A percentile compares a stretch with the other conserved stretches of the same genome.
phyloP scores from a whole-genome alignment of 805 yeast species.

The Wickerhamia fluorescens region DNA sequence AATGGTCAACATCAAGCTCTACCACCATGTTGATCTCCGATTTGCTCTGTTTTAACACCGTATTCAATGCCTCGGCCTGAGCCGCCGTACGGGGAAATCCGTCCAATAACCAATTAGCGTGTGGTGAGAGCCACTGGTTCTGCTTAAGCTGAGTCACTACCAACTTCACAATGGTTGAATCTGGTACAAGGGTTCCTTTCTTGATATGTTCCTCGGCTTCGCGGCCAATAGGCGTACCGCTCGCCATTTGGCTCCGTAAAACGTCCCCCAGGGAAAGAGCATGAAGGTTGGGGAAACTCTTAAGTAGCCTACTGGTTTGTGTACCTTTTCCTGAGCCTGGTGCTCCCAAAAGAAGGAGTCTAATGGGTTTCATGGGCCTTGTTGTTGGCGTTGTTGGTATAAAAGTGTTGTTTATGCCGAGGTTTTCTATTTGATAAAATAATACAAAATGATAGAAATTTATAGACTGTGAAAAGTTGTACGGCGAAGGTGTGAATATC shows the following conservation, averaged over 20 bases:
- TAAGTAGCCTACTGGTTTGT: conserved; percentile 59
- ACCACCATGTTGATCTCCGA: conserved; percentile 68
- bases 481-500: too few species aligned
- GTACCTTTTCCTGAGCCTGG: conserved; percentile 98
- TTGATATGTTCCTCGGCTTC: conserved; percentile 51
- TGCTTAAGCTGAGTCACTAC: conserved; percentile 43
- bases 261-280: conserved; percentile 83
- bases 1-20: conserved; percentile 79
- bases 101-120: conserved; percentile 68
- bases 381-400: too few species aligned
- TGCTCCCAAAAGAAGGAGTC: conserved; percentile 78
- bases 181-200: conserved; percentile 70
- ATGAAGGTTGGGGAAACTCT: conserved; percentile 43
- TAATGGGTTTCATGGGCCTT: conserved; percentile 32
- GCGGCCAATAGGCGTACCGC: conserved; percentile 46
- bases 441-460: neutral
- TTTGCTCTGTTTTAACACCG: conserved; percentile 27
- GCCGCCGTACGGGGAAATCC: conserved; percentile 82
- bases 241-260: conserved; percentile 58
- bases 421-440: too few species aligned
- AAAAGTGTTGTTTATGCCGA: too few species aligned
- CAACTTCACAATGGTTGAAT: conserved; percentile 53
- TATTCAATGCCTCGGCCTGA: conserved; percentile 62
- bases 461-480: neutral
- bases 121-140: conserved; percentile 35